phyloP scores from a whole-genome alignment of 306 rosid genomes.

The Quercus mongolica region DNA sequence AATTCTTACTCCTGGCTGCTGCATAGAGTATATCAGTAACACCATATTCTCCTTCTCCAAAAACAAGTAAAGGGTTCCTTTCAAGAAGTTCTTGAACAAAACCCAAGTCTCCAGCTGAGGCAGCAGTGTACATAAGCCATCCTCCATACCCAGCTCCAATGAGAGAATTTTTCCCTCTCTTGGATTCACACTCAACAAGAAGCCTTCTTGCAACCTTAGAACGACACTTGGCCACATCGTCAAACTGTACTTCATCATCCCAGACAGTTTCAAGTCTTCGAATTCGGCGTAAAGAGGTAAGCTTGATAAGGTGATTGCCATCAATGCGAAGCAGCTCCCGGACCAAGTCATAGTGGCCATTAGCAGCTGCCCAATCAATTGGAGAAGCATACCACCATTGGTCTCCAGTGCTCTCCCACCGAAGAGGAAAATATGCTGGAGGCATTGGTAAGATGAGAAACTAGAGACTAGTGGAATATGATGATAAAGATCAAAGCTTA shows the following conservation, averaged over 20 bases:
- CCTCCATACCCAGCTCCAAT: conserved; percentile 88
- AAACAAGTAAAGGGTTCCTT: conserved; percentile 61
- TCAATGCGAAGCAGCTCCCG: conserved; percentile 77
- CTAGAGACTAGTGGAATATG: conserved; percentile 3
- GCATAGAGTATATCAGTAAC: conserved; percentile 73
- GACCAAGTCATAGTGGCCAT: conserved; percentile 92
- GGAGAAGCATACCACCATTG: conserved; percentile 99
- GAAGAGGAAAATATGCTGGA: conserved; percentile 83
- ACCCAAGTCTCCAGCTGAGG: conserved; percentile 81
- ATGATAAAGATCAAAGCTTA: not conserved
- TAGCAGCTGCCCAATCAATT: conserved; percentile 95
- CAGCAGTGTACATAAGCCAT: conserved; percentile 97
- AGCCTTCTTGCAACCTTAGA: conserved; percentile 67
- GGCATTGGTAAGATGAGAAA: conserved; percentile 50
- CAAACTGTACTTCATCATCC: conserved; percentile 84
- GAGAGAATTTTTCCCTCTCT: conserved; percentile 60
- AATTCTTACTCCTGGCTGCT: conserved; percentile 58
- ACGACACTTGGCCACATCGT: conserved; percentile 75
- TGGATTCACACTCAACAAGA: conserved; percentile 62
- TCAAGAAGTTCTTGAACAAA: conserved; percentile 57
- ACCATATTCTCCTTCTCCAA: conserved; percentile 76
- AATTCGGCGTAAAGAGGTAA: conserved; percentile 86
- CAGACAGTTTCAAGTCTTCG: conserved; percentile 91
- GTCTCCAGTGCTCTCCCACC: conserved; percentile 99
- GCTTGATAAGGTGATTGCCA: conserved; percentile 86